Conservation (phyloP, 2,329 filamentous ascomycete species). For the Mariannaea sp. region DNA sequence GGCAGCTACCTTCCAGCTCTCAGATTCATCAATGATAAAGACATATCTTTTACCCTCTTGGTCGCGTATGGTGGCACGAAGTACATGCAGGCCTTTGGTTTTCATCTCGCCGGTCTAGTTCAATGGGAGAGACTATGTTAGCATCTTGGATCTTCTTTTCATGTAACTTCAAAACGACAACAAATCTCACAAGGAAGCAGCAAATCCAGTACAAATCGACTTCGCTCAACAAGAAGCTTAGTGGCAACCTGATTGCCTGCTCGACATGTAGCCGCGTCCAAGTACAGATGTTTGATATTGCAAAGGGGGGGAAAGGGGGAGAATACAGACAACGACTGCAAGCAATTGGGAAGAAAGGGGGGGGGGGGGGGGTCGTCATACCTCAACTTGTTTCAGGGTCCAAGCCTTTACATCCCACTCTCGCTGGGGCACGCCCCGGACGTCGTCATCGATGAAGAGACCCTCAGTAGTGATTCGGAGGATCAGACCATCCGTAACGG, state of each 20-base stretch:
- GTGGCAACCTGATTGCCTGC: conserved; percentile 55
- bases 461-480: conserved; percentile 92
- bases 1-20: conserved; percentile 70
- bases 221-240: conserved; percentile 63
- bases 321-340: conserved; percentile 51
- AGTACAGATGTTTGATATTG: conserved; percentile 46
- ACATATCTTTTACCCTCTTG: conserved; percentile 69
- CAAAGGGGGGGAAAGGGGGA: conserved; percentile 46
- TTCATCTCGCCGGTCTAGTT: conserved; percentile 60
- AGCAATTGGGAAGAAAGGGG: no score
- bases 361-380: conserved; percentile 78
- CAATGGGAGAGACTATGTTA: conserved; percentile 46
- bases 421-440: conserved; percentile 86
- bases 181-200: conserved; percentile 67
- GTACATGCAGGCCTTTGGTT: conserved; percentile 61
- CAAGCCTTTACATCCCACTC: conserved; percentile 99
- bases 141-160: conserved; percentile 51
- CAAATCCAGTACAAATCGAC: conserved; percentile 69
- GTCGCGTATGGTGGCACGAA: conserved; percentile 67
- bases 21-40: conserved; percentile 67
- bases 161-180: conserved; percentile 61
- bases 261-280: conserved; percentile 53
- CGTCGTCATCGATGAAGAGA: conserved; percentile 95
- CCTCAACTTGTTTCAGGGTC: conserved; percentile 92
- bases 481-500: conserved; percentile 90